Conservation (phyloP, 78 protist species). For the Chrysochromulina parva region DNA sequence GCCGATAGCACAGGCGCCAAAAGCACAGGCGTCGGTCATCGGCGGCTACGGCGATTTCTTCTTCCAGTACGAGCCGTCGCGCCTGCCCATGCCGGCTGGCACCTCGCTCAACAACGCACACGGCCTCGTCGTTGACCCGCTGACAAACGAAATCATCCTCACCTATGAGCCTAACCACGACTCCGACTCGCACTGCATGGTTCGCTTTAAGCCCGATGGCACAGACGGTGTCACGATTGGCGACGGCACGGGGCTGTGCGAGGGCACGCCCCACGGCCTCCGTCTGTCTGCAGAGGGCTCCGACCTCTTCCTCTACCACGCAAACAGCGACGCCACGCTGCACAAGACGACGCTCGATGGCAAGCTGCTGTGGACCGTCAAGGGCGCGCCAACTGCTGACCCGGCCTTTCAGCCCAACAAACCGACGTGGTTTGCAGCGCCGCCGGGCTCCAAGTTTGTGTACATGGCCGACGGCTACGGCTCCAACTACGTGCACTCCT, state of each 20-base stretch:
- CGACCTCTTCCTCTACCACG: background rate
- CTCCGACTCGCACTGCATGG: background rate
- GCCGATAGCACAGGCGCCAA: too few species aligned
- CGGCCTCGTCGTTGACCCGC: background rate
- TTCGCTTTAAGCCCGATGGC: conserved; percentile 1
- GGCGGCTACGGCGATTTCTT: background rate
- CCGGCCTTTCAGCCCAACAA: background rate
- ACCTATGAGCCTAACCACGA: background rate
- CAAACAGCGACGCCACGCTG: background rate
- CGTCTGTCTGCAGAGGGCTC: background rate
- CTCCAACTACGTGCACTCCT: background rate
- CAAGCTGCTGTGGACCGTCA: background rate
- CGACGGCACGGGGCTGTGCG: background rate
- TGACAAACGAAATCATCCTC: background rate
- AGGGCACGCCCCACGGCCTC: conserved; percentile 9
- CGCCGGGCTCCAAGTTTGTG: background rate
- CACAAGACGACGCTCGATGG: background rate
- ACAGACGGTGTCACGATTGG: background rate
- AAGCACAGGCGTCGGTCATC: too few species aligned
- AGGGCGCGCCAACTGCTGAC: too few species aligned
- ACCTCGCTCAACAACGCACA: background rate
- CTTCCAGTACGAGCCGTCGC: background rate
- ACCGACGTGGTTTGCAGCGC: conserved; percentile 21
- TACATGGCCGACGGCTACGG: conserved; percentile 2
- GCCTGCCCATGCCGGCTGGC: background rate